Base-by-base conservation (phyloP, 1,139 yeast species). In the Taphrina flavorubra region DNA sequence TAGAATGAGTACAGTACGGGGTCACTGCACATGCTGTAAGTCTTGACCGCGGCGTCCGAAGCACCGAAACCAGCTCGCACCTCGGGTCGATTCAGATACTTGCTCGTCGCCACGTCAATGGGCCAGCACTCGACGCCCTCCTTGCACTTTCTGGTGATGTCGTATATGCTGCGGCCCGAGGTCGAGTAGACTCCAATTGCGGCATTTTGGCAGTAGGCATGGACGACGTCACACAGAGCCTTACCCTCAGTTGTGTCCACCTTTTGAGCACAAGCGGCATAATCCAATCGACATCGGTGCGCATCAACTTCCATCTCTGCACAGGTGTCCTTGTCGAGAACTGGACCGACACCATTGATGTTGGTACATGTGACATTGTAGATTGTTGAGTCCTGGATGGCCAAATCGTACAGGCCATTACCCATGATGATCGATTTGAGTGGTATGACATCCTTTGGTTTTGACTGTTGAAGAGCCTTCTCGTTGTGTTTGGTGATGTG, bases 221-320 rank as follows among this genome's bases (percentile, higher is more conserved):
- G 81, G 51, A 98, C 97, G n/a, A 97, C 97, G 68, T 91, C 94
- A 84, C 99, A 94, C 8, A 94, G 81, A 86, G 94, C 89, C 34
- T 89, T 81, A 62, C 85, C 84, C 80, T 92, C 91, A 34, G 53
- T 3, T 7, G 53, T 49, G n/a, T n/a, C 53, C 2, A 49, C 36
- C n/a, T n/a, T 11, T 11, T n/a, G 2, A 20, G n/a, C 10, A 81
- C 99, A 94, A n/a, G 89, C 81, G 75, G 90, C 84, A 75, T 90
- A 89, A 79, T 94, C 84, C 14, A 86, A 81, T 75, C 87, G 81
- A 82, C 99, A 94, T 79, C 96, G 86, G 72, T 92, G 95, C 76
- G 89, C 82, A 55, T 87, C 81, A 70, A 82, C 84, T 69, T 84
- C 81, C 96, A 92, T 90, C 66, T 83, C 81, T 68, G 86, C 84